Conservation (phyloP, 352 stramenopile species). For the Phytophthora foliorum region DNA sequence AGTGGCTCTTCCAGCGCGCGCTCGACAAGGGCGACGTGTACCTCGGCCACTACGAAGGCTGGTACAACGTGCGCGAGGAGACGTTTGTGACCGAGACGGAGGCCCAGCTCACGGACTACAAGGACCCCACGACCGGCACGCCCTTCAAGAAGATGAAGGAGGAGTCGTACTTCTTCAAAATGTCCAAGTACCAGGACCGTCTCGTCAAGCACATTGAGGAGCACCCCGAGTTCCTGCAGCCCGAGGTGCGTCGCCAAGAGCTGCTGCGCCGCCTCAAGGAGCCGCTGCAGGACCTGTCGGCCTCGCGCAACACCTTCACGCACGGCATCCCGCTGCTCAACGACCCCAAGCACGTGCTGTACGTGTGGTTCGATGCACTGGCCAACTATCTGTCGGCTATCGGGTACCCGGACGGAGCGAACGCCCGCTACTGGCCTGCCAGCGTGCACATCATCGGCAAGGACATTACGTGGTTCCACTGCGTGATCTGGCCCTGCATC, state of each 20-base stretch:
- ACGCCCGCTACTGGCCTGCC: slow-evolving; percentile 84
- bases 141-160: slow-evolving; percentile 98
- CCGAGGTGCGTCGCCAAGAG: slow-evolving; percentile 94
- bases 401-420: slow-evolving; percentile 91
- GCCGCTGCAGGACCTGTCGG: slow-evolving; percentile 96
- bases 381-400: slow-evolving; percentile 98
- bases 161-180: slow-evolving; percentile 99
- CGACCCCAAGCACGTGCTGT: slow-evolving; percentile 97
- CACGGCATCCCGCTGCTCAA: slow-evolving; percentile 96
- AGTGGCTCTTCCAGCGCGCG: slow-evolving; percentile 95
- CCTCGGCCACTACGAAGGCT: slow-evolving; percentile 97
- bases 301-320: slow-evolving; percentile 97
- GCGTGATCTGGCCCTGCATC: slow-evolving; percentile 99
- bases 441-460: slow-evolving; percentile 95
- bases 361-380: slow-evolving; percentile 99
- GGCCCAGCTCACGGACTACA: slow-evolving; percentile 95
- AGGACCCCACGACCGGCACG: slow-evolving; percentile 93
- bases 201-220: slow-evolving; percentile 97
- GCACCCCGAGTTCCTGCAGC: slow-evolving; percentile 97
- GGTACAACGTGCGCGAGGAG: slow-evolving; percentile 99
- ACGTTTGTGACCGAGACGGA: slow-evolving; percentile 99
- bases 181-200: slow-evolving; percentile 97
- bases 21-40: slow-evolving; percentile 97
- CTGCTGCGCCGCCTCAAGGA: slow-evolving; percentile 96
- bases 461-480: slow-evolving; percentile 99